A percentile compares a stretch with the other conserved stretches of the same genome.
Conservation (phyloP, 2,329 filamentous ascomycete species). For the Fusarium dlaminii region DNA sequence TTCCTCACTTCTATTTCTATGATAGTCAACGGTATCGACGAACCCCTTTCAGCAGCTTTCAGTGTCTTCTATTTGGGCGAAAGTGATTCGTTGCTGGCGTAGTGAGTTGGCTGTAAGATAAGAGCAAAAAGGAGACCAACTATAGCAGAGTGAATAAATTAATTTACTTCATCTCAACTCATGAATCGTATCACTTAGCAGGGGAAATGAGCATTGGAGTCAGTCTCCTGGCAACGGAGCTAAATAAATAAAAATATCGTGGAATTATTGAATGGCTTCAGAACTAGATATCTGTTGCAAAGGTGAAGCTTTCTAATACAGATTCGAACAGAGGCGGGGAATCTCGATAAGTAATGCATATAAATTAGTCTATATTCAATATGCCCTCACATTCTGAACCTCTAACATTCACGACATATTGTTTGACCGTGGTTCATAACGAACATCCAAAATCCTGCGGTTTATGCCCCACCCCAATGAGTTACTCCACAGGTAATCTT, state of each 20-base stretch:
- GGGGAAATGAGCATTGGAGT: slow-evolving; percentile 4
- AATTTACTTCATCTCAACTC: not conserved
- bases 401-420: not conserved
- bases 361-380: not conserved
- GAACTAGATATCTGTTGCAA: not conserved
- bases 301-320: not conserved
- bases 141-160: not conserved
- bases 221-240: slow-evolving; percentile 20
- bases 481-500: slow-evolving; percentile 30
- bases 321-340: not conserved
- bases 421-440: not conserved
- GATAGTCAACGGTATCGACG: slow-evolving; percentile 34
- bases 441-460: not conserved
- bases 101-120: slow-evolving; percentile 1
- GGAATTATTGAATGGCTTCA: not conserved
- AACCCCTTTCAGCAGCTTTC: slow-evolving; percentile 18
- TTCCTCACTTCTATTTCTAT: slow-evolving; percentile 24
- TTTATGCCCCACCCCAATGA: slow-evolving; percentile 12
- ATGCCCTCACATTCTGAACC: not conserved
- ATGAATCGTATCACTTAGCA: not conserved
- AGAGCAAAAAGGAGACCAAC: not conserved
- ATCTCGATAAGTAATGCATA: not conserved
- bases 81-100: not conserved
- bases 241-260: not conserved
- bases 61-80: slow-evolving; percentile 4